Evolutionary conservation across 1,284 basidiomycete species (phyloP).

Genomic region (Cryptococcus neoformans): DNA sequence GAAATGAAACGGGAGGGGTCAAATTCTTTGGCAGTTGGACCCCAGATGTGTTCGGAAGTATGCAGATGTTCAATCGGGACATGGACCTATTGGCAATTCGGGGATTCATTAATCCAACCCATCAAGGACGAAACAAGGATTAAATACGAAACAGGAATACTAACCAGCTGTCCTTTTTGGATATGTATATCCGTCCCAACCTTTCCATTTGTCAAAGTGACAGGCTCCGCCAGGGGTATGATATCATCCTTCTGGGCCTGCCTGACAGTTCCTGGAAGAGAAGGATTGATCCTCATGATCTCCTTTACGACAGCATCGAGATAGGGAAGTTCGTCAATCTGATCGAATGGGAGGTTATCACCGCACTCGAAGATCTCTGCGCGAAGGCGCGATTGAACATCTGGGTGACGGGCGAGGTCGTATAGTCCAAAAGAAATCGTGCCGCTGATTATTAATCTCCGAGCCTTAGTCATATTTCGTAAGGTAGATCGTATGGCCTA

Average conservation of each 20-base stretch:
- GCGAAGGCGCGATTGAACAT: constrained; percentile 18
- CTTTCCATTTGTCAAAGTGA: constrained; percentile 15
- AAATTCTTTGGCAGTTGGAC: constrained; percentile 19
- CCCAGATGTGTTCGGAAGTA: constrained; percentile 22
- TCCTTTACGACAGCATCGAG: constrained; percentile 27
- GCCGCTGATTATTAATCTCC: constrained; percentile 6
- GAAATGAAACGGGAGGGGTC: constrained; percentile 7
- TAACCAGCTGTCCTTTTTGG: constrained; percentile 21
- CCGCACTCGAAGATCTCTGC: constrained; percentile 21
- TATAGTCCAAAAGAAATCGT: constrained; percentile 22
- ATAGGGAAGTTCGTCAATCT: constrained; percentile 24
- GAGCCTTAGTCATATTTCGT: neutral
- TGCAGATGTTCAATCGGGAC: constrained; percentile 30
- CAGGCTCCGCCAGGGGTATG: constrained; percentile 27
- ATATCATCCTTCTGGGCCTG: constrained; percentile 25
- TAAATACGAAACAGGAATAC: neutral
- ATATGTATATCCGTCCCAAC: constrained; percentile 17
- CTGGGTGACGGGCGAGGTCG: constrained; percentile 17
- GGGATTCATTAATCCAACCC: too few species aligned
- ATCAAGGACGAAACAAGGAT: neutral
- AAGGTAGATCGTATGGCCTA: neutral
- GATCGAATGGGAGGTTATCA: constrained; percentile 19
- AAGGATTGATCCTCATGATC: constrained; percentile 23
- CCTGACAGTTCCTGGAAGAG: constrained; percentile 18
- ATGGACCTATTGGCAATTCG: constrained; percentile 10